Evolutionary conservation across 2,329 filamentous ascomycete genomes (phyloP), one percentile per base, ranked within the genome.

Genomic region (Pseudopyrenochaeta lycopersici): DNA sequence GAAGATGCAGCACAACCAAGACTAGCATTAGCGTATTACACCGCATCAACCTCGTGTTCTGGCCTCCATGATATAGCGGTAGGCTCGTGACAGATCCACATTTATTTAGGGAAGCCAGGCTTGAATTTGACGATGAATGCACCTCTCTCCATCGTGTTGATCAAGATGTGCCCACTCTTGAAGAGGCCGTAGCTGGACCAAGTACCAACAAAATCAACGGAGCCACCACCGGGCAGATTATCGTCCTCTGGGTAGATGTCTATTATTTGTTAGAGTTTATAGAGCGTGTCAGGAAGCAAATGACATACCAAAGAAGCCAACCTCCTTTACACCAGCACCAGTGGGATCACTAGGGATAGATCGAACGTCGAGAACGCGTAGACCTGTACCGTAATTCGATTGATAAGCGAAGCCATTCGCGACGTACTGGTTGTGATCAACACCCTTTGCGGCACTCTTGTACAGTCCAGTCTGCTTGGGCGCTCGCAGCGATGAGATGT

Each of bases 381-480:
- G 72, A 14, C 77, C 77, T 15, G 72, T 73, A 38, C 76, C 76
- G 54, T 79, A 79, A 68, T 79, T 78, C 12, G 72, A 75, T 55
- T 79, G 77, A 67, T 79, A 81, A 2, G 73, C 70, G 17, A 74
- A 71, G 1, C 76, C 77, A 40, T 78, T 66, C 12, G 72, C 67
- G n/a, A 80, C 70, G 39, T 81, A 81, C 58, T 81, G 78, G 64
- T 81, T 81, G 70, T 81, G 78, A 58, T 81, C 79, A 35, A 81
- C 74, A n/a, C 72, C 71, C 35, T 70, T 70, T 40, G 72, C 73
- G 1, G 63, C 64, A 23, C 67, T 71, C 57, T 76, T 76, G 71
- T 79, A 81, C 52, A 73, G 62, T 14, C 78, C 78, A 11, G 77
- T 79, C 52, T 79, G 76, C 56, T 74, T 73, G 6, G 74, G 74